Conservation (phyloP, 345 rosid species). For the Odontarrhena argentea region DNA sequence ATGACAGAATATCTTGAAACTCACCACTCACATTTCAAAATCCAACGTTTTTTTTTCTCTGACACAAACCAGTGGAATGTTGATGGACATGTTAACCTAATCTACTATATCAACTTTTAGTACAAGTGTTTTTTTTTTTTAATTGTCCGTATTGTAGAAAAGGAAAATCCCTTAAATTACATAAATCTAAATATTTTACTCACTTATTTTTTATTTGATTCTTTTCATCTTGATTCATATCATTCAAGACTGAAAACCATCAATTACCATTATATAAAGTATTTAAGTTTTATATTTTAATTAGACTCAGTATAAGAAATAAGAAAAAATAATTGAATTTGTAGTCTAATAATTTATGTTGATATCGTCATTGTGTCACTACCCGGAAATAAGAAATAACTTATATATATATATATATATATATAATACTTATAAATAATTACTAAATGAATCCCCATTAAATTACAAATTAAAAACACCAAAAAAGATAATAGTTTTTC, state of each 20-base stretch:
- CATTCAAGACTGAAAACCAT: not conserved
- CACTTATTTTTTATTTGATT: no score
- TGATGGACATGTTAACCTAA: constrained; percentile 37
- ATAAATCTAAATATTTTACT: no score
- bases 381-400: no score
- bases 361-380: no score
- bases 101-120: constrained; percentile 38
- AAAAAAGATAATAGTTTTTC: constrained; percentile 25
- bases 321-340: no score
- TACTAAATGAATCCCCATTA: constrained; percentile 37
- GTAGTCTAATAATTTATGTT: no score
- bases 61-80: constrained; percentile 44
- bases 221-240: no score
- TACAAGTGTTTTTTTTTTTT: constrained; percentile 21
- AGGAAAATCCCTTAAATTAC: not conserved
- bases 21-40: constrained; percentile 41
- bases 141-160: not conserved
- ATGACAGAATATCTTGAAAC: constrained; percentile 64
- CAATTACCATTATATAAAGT: no score
- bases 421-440: not conserved
- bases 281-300: no score
- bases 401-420: no score
- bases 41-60: constrained; percentile 30
- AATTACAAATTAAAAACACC: constrained; percentile 40
- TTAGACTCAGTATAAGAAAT: no score